Percentiles rank a stretch among this genome's conserved stretches.
Conservation (phyloP, 2,329 filamentous ascomycete species). For the Pyrenophora seminiperda region DNA sequence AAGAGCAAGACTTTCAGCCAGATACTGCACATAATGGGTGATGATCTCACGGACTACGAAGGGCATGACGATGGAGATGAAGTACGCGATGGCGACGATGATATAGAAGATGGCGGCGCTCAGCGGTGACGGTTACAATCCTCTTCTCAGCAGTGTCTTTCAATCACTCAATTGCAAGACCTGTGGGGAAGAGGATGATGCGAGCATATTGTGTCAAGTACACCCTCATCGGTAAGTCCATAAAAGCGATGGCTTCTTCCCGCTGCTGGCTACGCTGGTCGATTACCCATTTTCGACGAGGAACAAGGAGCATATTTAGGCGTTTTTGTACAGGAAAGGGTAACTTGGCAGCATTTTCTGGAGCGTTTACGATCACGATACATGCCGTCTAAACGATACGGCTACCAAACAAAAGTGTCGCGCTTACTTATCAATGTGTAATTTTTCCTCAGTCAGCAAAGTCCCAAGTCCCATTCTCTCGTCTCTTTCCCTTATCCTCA, state of each 20-base stretch:
- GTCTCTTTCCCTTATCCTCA: constrained; percentile 33
- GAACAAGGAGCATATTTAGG: background rate
- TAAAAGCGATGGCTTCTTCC: constrained; percentile 64
- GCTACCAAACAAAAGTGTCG: too few relatives aligned
- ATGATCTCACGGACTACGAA: constrained; percentile 51
- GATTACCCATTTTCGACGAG: constrained; percentile 58
- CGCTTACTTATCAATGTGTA: too few relatives aligned
- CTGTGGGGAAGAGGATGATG: constrained; percentile 36
- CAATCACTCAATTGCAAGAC: constrained; percentile 29
- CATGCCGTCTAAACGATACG: too few relatives aligned
- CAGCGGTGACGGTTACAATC: constrained; percentile 34
- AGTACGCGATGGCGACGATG: background rate
- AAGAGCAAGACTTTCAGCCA: constrained; percentile 57
- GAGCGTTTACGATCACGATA: too few relatives aligned
- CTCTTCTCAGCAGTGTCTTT: constrained; percentile 27
- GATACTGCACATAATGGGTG: constrained; percentile 62
- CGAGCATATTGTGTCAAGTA: too few relatives aligned
- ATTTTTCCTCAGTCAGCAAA: constrained; percentile 17
- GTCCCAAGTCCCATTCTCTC: constrained; percentile 32
- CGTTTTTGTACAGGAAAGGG: too few relatives aligned
- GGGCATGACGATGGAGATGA: constrained; percentile 15
- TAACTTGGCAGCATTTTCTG: too few relatives aligned
- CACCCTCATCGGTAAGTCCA: too few relatives aligned
- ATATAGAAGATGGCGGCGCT: background rate
- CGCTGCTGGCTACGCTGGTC: constrained; percentile 56